Evolutionary conservation across 1,139 yeast species (phyloP).

Genomic region (Eremothecium cymbalariae): DNA sequence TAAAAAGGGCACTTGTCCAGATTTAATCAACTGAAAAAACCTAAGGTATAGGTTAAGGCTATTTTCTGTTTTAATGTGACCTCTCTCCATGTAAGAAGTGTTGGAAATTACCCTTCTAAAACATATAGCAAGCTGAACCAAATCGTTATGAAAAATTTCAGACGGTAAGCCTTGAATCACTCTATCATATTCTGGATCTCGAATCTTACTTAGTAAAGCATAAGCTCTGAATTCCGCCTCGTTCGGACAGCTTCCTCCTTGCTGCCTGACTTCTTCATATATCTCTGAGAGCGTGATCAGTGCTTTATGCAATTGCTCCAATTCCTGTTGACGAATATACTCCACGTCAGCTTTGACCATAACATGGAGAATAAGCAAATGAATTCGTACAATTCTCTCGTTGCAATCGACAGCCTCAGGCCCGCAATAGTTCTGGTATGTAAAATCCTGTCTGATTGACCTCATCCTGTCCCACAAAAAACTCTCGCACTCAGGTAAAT

Average conservation of each 20-base stretch:
- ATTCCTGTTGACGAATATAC: conserved; percentile 88
- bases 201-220: conserved; percentile 65
- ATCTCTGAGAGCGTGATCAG: conserved; percentile 83
- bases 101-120: conserved; percentile 60
- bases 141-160: conserved; percentile 43
- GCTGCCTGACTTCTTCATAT: conserved; percentile 68
- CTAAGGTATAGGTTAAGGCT: conserved; percentile 53
- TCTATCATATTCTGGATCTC: conserved; percentile 80
- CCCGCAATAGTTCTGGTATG: conserved; percentile 89
- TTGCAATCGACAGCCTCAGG: conserved; percentile 91
- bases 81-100: conserved; percentile 54
- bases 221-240: conserved; percentile 95
- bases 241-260: conserved; percentile 63
- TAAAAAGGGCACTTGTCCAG: conserved; percentile 54
- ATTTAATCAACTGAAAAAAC: conserved; percentile 53
- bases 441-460: conserved; percentile 93
- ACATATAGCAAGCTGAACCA: conserved; percentile 65
- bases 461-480: conserved; percentile 99
- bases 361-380: conserved; percentile 68
- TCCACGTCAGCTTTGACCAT: conserved; percentile 77
- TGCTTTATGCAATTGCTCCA: conserved; percentile 90
- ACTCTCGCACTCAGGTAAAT: conserved; percentile 78
- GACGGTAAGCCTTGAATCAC: conserved; percentile 64
- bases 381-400: conserved; percentile 86
- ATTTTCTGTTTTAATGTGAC: conserved; percentile 49